These are phyloP conservation scores for Chaetomiaceae sp. DNA, from an alignment of 2,329 filamentous ascomycete genomes.

Conservation along the genomic window DNA sequence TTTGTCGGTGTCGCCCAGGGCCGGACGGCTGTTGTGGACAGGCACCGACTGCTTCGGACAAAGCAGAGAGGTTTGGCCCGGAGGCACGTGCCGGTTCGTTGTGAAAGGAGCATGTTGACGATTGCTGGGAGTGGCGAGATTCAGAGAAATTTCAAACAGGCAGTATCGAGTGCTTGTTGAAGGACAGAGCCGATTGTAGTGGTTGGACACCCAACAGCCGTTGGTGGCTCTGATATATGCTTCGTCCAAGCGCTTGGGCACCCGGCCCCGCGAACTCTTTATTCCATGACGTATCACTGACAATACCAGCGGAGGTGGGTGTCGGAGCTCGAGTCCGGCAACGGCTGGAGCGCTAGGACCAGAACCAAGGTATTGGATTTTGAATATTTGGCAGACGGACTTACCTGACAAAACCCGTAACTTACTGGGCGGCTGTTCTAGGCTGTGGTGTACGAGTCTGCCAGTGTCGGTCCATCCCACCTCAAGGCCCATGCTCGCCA, in stretches of 20 bases:
- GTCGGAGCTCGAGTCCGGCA: neutral
- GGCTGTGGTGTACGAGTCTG: neutral
- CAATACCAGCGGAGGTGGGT: neutral
- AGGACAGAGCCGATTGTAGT: neutral
- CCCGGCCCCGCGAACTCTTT: neutral
- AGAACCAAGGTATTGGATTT: slow-evolving; percentile 1
- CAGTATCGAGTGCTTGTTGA: no score
- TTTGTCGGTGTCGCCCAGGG: slow-evolving; percentile 7
- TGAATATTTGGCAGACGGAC: no score
- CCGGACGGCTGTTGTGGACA: slow-evolving; percentile 11
- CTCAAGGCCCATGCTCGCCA: no score
- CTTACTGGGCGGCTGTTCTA: no score
- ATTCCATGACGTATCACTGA: slow-evolving; percentile 10
- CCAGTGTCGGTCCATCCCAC: neutral
- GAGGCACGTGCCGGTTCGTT: neutral
- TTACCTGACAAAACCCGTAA: no score
- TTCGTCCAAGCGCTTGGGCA: neutral
- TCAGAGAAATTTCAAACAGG: no score
- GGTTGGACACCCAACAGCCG: no score
- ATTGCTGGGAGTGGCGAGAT: no score
- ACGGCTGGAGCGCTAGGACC: slow-evolving; percentile 2
- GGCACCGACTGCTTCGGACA: neutral
- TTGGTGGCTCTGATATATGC: slow-evolving; percentile 4
- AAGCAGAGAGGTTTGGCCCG: neutral
- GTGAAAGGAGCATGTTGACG: slow-evolving; percentile 4